These are phyloP conservation scores for Pseudoscleropodium purum DNA, from an alignment of 225 moss, liverwort and hornwort genomes.

Conservation along the genomic window DNA sequence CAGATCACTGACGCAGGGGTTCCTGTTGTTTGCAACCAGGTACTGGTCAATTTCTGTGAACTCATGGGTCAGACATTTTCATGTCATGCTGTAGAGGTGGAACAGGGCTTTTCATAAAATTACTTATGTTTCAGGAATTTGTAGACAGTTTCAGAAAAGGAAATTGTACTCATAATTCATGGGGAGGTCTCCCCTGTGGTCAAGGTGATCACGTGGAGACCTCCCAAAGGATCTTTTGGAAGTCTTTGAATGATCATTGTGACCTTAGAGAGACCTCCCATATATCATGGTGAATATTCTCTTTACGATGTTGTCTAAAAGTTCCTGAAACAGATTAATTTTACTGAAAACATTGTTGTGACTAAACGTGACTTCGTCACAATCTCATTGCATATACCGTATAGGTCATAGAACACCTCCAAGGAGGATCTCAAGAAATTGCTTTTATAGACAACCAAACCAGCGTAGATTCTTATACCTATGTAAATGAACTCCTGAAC, in stretches of 20 bases:
- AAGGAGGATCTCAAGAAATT: background rate
- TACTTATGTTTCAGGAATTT: background rate
- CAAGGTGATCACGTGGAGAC: background rate
- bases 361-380: background rate
- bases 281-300: background rate
- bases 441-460: background rate
- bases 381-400: background rate
- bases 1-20: slow-evolving; percentile 30
- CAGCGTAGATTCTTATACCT: background rate
- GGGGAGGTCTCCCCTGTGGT: background rate
- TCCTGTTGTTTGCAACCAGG: slow-evolving; percentile 52
- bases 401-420: background rate
- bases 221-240: background rate
- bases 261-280: background rate
- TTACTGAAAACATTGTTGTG: background rate
- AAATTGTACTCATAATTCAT: background rate
- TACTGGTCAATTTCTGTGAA: background rate
- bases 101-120: background rate
- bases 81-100: background rate
- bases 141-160: background rate
- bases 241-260: background rate
- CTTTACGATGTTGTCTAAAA: background rate
- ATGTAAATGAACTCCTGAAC: background rate
- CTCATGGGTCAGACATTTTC: background rate
- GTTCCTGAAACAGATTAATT: background rate